A percentile compares a stretch with the other conserved stretches of the same genome.
Evolutionary conservation across 352 stramenopile genomes (phyloP).

Genomic region (Pythium brassicae): DNA sequence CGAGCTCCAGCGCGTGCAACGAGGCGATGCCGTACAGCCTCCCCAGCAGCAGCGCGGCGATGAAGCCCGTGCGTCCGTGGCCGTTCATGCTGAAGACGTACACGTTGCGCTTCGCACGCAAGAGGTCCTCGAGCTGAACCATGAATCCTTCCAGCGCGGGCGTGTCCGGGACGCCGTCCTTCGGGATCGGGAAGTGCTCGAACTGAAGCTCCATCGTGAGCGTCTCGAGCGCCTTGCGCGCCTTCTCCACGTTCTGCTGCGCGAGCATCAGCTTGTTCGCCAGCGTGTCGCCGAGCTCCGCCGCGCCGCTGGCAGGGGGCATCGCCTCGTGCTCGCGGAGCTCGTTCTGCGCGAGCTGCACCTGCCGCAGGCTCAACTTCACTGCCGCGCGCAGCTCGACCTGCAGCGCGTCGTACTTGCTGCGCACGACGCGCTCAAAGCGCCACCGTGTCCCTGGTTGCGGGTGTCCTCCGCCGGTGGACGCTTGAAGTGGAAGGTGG

Average conservation of each 20-base stretch:
- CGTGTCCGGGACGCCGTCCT: conserved; percentile 24
- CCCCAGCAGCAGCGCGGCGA: conserved; percentile 61
- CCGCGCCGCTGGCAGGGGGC: neutral
- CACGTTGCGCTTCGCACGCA: conserved; percentile 52
- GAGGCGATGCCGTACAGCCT: conserved; percentile 63
- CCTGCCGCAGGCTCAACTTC: conserved; percentile 32
- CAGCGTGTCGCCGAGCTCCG: conserved; percentile 21
- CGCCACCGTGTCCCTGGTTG: conserved; percentile 22
- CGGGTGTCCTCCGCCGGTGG: neutral
- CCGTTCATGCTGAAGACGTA: conserved; percentile 74
- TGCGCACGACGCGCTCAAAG: conserved; percentile 48
- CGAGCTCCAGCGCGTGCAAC: conserved; percentile 52
- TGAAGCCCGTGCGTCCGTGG: conserved; percentile 65
- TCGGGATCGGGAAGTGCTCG: conserved; percentile 46
- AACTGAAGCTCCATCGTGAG: conserved; percentile 50
- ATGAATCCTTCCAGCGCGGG: conserved; percentile 27
- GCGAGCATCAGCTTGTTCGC: conserved; percentile 42
- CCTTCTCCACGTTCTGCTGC: conserved; percentile 39
- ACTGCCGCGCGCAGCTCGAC: conserved; percentile 33
- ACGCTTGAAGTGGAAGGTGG: neutral
- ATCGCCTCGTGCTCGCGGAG: conserved; percentile 14
- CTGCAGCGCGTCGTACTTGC: conserved; percentile 37
- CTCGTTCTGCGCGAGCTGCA: conserved; percentile 33
- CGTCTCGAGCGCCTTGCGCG: conserved; percentile 21
- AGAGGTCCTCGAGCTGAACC: conserved; percentile 31